These are phyloP conservation scores for Phytopythium oedochilum DNA, from an alignment of 352 stramenopile species.

Conservation along the genomic window DNA sequence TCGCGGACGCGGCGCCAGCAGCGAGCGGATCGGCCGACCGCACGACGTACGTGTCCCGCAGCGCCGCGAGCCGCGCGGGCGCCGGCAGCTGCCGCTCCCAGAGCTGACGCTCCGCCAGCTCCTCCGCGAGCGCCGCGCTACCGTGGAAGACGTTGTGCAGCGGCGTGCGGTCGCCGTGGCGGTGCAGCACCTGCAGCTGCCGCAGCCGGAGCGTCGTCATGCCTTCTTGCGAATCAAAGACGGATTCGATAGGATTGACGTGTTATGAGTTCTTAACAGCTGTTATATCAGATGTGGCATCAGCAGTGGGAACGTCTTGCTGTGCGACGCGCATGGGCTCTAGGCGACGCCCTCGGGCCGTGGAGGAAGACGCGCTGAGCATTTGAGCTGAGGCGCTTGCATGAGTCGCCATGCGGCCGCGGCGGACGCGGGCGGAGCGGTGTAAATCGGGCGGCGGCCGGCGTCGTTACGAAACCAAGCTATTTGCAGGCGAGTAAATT, in stretches of 20 bases:
- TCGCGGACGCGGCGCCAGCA: conserved; percentile 8
- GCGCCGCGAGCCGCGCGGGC: conserved; percentile 23
- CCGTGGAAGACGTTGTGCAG: conserved; percentile 65
- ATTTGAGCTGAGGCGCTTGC: too few relatives aligned
- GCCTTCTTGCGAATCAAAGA: neutral
- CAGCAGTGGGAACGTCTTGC: too few relatives aligned
- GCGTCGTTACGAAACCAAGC: conserved; percentile 16
- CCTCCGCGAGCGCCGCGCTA: conserved; percentile 13
- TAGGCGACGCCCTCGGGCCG: too few relatives aligned
- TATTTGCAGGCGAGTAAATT: too few relatives aligned
- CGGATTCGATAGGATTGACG: neutral
- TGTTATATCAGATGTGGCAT: too few relatives aligned
- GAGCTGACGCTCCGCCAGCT: conserved; percentile 30
- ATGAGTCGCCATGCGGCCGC: too few relatives aligned
- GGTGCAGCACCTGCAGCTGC: conserved; percentile 76
- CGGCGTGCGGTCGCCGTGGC: conserved; percentile 75
- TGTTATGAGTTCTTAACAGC: too few relatives aligned
- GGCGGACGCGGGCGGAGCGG: neutral
- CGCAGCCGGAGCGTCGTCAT: conserved; percentile 33
- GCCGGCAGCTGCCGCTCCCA: conserved; percentile 45
- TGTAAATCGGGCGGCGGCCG: neutral
- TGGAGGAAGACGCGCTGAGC: too few relatives aligned
- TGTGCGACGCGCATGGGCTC: too few relatives aligned
- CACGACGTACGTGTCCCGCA: conserved; percentile 25
- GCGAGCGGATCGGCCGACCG: neutral